Conservation (phyloP, 139 green algal species). For the Coelastrella sp. region DNA sequence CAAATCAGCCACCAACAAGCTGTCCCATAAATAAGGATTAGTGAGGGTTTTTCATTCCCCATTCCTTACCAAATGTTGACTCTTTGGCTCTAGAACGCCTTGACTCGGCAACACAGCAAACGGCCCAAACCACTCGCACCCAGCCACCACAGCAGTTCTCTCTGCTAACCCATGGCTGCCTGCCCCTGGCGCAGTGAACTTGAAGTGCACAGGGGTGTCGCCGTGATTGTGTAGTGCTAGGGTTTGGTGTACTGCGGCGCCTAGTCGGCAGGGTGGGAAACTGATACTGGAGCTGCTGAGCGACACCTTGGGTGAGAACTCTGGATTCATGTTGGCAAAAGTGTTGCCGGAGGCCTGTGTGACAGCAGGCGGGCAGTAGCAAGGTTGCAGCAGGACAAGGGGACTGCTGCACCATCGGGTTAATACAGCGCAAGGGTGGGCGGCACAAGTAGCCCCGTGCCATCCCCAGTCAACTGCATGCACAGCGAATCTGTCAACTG, state of each 20-base stretch:
- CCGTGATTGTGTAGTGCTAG: constrained; percentile 74
- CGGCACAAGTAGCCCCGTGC: no score
- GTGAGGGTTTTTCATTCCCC: no score
- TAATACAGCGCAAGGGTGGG: no score
- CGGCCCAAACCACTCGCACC: constrained; percentile 6
- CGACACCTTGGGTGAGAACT: constrained; percentile 62
- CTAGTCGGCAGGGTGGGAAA: constrained; percentile 68
- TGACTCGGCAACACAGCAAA: constrained; percentile 37
- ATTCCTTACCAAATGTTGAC: constrained; percentile 66
- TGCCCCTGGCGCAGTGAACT: constrained; percentile 43
- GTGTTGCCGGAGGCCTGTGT: constrained; percentile 67
- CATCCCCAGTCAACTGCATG: no score
- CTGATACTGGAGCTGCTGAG: constrained; percentile 55
- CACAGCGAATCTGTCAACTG: no score
- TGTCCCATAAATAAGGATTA: no score
- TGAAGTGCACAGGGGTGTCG: constrained; percentile 74
- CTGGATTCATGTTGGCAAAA: constrained; percentile 62
- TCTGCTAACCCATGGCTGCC: not conserved
- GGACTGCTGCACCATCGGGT: no score
- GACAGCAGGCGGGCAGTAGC: not conserved
- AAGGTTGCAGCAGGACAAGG: not conserved
- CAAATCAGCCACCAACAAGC: no score
- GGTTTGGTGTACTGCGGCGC: constrained; percentile 64
- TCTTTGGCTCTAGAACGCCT: constrained; percentile 55
- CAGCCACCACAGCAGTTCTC: not conserved